phyloP scores from a whole-genome alignment of 2,329 filamentous ascomycete species.

The Cryoendolithus antarcticus region DNA sequence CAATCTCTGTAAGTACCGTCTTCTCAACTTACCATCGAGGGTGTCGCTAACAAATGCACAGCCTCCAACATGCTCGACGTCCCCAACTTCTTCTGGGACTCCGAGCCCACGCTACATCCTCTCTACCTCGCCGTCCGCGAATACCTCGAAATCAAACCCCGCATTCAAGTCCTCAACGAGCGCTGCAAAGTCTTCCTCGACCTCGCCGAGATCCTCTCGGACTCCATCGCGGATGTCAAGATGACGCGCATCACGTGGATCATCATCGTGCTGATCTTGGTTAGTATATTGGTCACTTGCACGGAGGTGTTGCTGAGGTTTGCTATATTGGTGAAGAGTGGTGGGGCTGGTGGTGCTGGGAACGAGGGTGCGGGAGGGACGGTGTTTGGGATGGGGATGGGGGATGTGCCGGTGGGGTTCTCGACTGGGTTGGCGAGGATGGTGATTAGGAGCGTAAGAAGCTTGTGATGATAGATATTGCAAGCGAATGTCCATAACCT shows the following conservation, averaged over 20 bases:
- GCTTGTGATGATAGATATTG: neutral
- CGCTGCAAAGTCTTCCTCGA: constrained; percentile 93
- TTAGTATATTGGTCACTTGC: constrained; percentile 84
- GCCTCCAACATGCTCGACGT: constrained; percentile 93
- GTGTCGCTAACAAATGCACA: constrained; percentile 25
- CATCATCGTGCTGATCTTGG: constrained; percentile 81
- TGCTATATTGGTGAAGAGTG: constrained; percentile 44
- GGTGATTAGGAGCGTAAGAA: neutral
- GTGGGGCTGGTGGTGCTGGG: neutral
- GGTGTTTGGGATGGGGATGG: neutral
- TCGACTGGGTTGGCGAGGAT: neutral
- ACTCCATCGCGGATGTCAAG: constrained; percentile 84
- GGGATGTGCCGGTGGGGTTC: neutral
- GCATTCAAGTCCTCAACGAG: constrained; percentile 94
- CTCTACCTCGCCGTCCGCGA: constrained; percentile 90
- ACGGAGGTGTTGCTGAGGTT: constrained; percentile 83
- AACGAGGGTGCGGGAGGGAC: neutral
- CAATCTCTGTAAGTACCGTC: constrained; percentile 69
- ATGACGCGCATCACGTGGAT: constrained; percentile 98
- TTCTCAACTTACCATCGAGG: neutral
- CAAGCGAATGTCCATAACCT: neutral
- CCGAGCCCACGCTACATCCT: constrained; percentile 85
- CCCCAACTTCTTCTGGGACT: constrained; percentile 97
- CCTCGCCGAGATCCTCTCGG: constrained; percentile 84
- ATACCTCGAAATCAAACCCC: constrained; percentile 92